phyloP scores from a whole-genome alignment of 192 early-diverging fungal species.

The Dissophora globulifera region DNA sequence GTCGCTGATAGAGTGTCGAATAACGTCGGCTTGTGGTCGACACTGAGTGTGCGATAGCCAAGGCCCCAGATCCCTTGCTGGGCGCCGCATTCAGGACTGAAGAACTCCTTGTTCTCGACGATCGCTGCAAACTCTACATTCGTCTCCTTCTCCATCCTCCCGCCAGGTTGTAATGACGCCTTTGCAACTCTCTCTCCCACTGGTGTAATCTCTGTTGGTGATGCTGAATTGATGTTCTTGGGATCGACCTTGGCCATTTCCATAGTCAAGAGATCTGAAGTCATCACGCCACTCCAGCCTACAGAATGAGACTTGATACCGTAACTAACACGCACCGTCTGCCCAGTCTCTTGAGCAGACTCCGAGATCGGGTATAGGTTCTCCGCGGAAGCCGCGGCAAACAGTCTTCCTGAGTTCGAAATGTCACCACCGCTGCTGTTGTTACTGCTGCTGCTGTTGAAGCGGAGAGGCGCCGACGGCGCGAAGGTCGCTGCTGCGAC shows the following conservation, averaged over 20 bases:
- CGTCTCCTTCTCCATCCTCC: constrained; percentile 42
- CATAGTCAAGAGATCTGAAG: constrained; percentile 37
- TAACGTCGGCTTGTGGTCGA: constrained; percentile 30
- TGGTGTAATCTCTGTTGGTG: too few species aligned
- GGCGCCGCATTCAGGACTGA: constrained; percentile 42
- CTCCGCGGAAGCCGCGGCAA: constrained; percentile 28
- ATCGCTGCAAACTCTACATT: constrained; percentile 51
- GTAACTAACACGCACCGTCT: constrained; percentile 36
- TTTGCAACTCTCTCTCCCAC: too few species aligned
- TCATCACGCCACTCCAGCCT: constrained; percentile 47
- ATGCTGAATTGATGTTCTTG: neutral
- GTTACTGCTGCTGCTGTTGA: neutral
- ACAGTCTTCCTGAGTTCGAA: neutral
- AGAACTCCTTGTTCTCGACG: constrained; percentile 30
- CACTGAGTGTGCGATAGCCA: constrained; percentile 25
- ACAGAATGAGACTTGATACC: constrained; percentile 48
- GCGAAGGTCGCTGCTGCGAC: neutral
- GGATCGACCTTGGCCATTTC: constrained; percentile 45
- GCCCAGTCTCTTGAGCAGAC: constrained; percentile 3
- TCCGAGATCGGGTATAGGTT: constrained; percentile 36
- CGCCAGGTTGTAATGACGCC: neutral
- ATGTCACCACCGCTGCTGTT: too few species aligned
- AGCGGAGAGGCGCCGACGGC: neutral
- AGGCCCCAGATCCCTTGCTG: constrained; percentile 52
- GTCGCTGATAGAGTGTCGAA: constrained; percentile 41